Base-by-base conservation (phyloP, 192 early-diverging fungal genomes). In the Phlyctochytrium arcticum region DNA sequence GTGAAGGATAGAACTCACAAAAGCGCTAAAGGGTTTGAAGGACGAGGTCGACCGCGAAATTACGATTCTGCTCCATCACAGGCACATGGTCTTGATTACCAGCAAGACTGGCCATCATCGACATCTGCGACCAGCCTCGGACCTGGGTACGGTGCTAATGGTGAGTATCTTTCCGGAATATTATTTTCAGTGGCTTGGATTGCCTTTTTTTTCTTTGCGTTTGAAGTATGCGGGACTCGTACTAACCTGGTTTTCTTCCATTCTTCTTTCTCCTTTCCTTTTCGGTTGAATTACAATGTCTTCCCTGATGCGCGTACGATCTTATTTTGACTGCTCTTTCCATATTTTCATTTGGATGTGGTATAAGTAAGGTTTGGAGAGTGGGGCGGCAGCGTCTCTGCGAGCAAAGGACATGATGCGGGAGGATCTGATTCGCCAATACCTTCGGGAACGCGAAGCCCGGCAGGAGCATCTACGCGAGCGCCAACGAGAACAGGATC, bases 291-390 rank as follows among this genome's bases (percentile, higher is more conserved):
- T n/a, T n/a, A n/a, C n/a, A n/a, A n/a, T n/a, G n/a, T n/a, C n/a
- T n/a, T n/a, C n/a, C n/a, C n/a, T n/a, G n/a, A n/a, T n/a, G n/a
- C n/a, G n/a, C n/a, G n/a, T n/a, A n/a, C n/a, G n/a, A n/a, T n/a
- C n/a, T n/a, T n/a, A n/a, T n/a, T n/a, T n/a, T n/a, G n/a, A n/a
- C n/a, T n/a, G n/a, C n/a, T n/a, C n/a, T n/a, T n/a, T n/a, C n/a
- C n/a, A n/a, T n/a, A n/a, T n/a, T n/a, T n/a, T 36, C 30, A 36
- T 64, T 54, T 33, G 54, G 53, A 15, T 57, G 64, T 54, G 64
- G 64, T 56, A 66, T 66, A 66, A 66, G 64, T 57, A 66, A 66
- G 64, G 64, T 66, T 57, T 54, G 64, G 64, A 66, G 64, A 57
- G 64, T 57, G 64, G 64, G 53, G 35, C 64, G 64, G 54, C 39